Percentiles rank a stretch among this genome's conserved stretches.
Conservation (phyloP, 139 green algal genomes). For the Penium margaritaceum region DNA sequence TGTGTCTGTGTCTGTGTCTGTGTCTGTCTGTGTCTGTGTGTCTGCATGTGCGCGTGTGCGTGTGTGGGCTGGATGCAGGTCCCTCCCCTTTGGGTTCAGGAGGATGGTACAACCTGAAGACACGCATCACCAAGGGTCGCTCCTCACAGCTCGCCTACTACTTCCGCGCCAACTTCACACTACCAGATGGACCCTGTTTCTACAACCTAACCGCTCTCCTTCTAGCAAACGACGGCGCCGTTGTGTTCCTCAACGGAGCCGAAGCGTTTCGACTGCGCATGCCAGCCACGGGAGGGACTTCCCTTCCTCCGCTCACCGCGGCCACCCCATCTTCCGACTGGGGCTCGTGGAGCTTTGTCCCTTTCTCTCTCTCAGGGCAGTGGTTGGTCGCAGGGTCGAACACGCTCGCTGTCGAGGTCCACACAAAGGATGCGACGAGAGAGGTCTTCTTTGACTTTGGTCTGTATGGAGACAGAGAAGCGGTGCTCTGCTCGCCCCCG, state of each 20-base stretch:
- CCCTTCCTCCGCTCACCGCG: background rate
- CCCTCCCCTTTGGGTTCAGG: background rate
- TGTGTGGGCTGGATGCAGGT: no score
- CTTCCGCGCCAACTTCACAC: background rate
- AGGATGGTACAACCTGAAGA: background rate
- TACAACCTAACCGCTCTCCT: constrained; percentile 7
- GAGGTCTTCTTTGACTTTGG: constrained; percentile 14
- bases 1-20: no score
- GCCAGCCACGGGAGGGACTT: constrained; percentile 10
- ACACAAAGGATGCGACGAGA: background rate
- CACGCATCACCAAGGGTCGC: background rate
- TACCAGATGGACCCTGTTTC: constrained; percentile 20
- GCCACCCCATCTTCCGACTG: background rate
- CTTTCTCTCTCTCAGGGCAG: background rate
- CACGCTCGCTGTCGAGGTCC: constrained; percentile 12
- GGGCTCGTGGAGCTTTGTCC: constrained; percentile 9
- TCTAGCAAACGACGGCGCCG: constrained; percentile 22
- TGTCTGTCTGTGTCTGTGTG: no score
- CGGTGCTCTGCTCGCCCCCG: background rate
- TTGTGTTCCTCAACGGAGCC: constrained; percentile 28
- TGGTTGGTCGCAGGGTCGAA: constrained; percentile 5
- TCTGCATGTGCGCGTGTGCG: no score
- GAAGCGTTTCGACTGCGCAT: background rate
- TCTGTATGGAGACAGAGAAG: background rate
- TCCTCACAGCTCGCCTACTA: constrained; percentile 13